Percentiles rank a stretch among this genome's conserved stretches.
These are phyloP conservation scores for Pseudogymnoascus sp. DNA, from an alignment of 2,329 filamentous ascomycete genomes.

Conservation along the genomic window DNA sequence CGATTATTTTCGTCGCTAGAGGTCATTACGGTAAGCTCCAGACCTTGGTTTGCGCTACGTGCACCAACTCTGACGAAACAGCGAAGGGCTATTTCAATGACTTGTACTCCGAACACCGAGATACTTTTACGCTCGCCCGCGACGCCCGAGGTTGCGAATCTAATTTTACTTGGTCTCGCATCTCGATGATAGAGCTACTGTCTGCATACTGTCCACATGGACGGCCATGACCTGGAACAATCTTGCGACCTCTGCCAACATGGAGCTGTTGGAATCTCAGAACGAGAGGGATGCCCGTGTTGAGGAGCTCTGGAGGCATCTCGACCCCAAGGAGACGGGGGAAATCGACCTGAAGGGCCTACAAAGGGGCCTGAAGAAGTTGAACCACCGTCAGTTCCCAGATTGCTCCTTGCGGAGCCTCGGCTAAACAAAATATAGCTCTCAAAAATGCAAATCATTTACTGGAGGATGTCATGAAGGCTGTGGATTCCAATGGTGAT, in stretches of 20 bases:
- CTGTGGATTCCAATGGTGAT: conserved; percentile 81
- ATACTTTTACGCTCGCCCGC: conserved; percentile 1
- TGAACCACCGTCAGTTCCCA: conserved; percentile 74
- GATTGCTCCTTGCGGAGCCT: conserved; percentile 10
- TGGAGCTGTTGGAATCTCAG: conserved; percentile 67
- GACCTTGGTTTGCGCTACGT: conserved; percentile 6
- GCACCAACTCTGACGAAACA: conserved; percentile 7
- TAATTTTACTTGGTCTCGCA: conserved; percentile 1
- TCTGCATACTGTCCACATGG: conserved; percentile 9
- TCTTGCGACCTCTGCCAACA: conserved; percentile 14
- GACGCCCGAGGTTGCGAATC: not conserved
- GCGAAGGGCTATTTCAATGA: conserved; percentile 9
- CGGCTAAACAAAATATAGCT: conserved; percentile 37
- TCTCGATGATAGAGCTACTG: conserved; percentile 9
- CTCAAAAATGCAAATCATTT: conserved; percentile 88
- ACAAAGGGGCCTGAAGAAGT: conserved; percentile 74
- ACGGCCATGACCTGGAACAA: conserved; percentile 1
- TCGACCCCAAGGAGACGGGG: conserved; percentile 70
- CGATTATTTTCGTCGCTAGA: conserved; percentile 9
- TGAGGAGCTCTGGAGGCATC: conserved; percentile 72
- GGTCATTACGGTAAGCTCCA: conserved; percentile 8
- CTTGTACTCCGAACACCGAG: not conserved
- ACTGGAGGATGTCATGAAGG: conserved; percentile 69
- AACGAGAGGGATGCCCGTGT: conserved; percentile 75
- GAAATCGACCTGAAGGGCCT: conserved; percentile 78